Evolutionary conservation across 2,329 filamentous ascomycete genomes (phyloP), one percentile per base, ranked within the genome.

Genomic region (Scedosporium apiospermum): DNA sequence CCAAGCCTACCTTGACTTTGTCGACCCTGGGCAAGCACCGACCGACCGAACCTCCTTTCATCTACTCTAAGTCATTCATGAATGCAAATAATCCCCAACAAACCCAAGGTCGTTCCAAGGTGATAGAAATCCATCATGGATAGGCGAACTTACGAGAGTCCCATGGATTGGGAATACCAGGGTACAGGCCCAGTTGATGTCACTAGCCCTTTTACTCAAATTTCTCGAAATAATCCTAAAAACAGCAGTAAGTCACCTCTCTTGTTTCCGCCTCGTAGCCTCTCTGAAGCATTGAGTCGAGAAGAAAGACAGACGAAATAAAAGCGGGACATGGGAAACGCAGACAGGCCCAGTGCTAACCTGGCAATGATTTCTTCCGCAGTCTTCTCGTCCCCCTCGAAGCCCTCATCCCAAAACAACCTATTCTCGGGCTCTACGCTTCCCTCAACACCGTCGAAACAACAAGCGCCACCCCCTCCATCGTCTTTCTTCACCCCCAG

Each of bases 141-240:
- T 62, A 77, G 78, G 66, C 77, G 85, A 68, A 84, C 80, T 1
- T 81, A 77, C 66, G 84, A 87, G 72, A 77, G 82, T 65, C 84
- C 77, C 65, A 88, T 88, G 85, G 85, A 88, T 68, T 88, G 83
- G 82, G 83, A 88, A 70, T 88, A 85, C 71, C 80, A 87, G 67
- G 78, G 77, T 65, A 72, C 76, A 58, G 83, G 80, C 1, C 84
- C 83, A 18, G 72, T 84, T 64, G 85, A 88, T 72, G 79, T 79
- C 18, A 83, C 82, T 9, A 87, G 84, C 66, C 85, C 85, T 2
- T 88, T 87, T 71, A 77, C 80, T 21, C 82, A 84, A 65, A 77
- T 81, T 44, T 76, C 78, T 1, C 78, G 73, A 68, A 71, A 69
- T 58, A 70, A 72, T 51, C 70, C 72, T 58, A 72, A 77, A 59